These are phyloP conservation scores for Leccinum rimulosum DNA, from an alignment of 768 basidiomycete genomes.

Conservation along the genomic window DNA sequence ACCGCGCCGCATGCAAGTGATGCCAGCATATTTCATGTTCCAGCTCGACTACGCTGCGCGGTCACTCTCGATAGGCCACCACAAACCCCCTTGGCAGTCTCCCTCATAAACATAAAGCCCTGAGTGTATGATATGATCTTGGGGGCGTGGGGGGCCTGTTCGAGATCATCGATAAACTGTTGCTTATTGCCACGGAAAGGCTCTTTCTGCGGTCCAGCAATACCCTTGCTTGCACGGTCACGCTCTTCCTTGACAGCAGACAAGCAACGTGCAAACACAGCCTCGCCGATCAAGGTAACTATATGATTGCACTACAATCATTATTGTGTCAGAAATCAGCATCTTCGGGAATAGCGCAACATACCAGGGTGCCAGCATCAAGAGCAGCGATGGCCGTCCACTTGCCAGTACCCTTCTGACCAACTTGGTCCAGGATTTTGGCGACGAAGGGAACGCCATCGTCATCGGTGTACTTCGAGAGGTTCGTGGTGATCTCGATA, in stretches of 20 bases:
- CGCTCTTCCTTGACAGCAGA: conserved; percentile 98
- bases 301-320: conserved; percentile 13
- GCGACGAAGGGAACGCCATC: conserved; percentile 88
- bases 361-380: conserved; percentile 85
- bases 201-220: conserved; percentile 89
- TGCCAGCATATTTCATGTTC: conserved; percentile 97
- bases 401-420: conserved; percentile 99
- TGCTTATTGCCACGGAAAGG: conserved; percentile 97
- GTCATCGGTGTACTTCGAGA: conserved; percentile 95
- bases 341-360: conserved; percentile 24
- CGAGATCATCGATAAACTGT: conserved; percentile 98
- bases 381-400: conserved; percentile 99
- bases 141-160: conserved; percentile 97
- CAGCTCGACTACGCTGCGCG: conserved; percentile 54
- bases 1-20: conserved; percentile 99
- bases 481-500: conserved; percentile 96
- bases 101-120: conserved; percentile 99
- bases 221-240: conserved; percentile 84
- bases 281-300: conserved; percentile 99
- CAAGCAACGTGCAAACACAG: conserved; percentile 97
- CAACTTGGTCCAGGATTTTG: conserved; percentile 95
- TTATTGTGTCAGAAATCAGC: conserved; percentile 6
- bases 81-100: conserved; percentile 88
- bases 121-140: conserved; percentile 99
- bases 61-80: background rate